A percentile compares a stretch with the other conserved stretches of the same genome.
phyloP scores from a whole-genome alignment of 108 stramenopile genomes.

The Poteriospumella lacustris region DNA sequence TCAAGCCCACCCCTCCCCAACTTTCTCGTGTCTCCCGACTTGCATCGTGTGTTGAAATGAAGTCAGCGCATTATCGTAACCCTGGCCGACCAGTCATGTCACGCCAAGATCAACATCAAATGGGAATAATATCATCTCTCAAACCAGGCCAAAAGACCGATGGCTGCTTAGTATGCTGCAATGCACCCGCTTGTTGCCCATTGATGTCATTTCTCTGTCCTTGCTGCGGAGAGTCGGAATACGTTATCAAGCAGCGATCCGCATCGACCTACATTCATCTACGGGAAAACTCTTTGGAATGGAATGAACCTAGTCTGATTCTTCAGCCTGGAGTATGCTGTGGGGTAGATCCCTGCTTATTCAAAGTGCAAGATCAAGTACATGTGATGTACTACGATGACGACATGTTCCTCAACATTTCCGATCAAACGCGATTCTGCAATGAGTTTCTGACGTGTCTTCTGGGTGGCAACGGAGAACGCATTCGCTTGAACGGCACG shows the following conservation, averaged over 20 bases:
- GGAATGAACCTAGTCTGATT: conserved; percentile 46
- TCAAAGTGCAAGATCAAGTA: conserved; percentile 52
- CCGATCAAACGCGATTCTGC: conserved; percentile 55
- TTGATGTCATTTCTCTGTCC: background rate
- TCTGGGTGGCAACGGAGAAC: conserved; percentile 53
- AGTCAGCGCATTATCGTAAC: no score
- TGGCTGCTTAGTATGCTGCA: conserved; percentile 26
- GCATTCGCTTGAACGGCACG: conserved; percentile 49
- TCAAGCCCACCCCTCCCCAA: no score
- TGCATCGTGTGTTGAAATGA: no score
- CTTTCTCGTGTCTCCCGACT: no score
- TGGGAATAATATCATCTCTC: background rate
- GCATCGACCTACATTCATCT: conserved; percentile 46
- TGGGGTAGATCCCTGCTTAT: conserved; percentile 47
- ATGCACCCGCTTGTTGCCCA: conserved; percentile 26
- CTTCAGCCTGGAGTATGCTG: conserved; percentile 16
- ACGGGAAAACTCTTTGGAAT: conserved; percentile 59
- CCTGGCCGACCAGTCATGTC: background rate
- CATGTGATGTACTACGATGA: conserved; percentile 61
- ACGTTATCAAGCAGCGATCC: background rate
- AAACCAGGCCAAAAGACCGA: background rate
- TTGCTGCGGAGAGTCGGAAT: conserved; percentile 26
- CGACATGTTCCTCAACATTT: conserved; percentile 46
- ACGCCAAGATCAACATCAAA: background rate
- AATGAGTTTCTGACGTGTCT: conserved; percentile 50